Base-by-base conservation (phyloP, 2,329 filamentous ascomycete species). In the Annulohypoxylon truncatum region DNA sequence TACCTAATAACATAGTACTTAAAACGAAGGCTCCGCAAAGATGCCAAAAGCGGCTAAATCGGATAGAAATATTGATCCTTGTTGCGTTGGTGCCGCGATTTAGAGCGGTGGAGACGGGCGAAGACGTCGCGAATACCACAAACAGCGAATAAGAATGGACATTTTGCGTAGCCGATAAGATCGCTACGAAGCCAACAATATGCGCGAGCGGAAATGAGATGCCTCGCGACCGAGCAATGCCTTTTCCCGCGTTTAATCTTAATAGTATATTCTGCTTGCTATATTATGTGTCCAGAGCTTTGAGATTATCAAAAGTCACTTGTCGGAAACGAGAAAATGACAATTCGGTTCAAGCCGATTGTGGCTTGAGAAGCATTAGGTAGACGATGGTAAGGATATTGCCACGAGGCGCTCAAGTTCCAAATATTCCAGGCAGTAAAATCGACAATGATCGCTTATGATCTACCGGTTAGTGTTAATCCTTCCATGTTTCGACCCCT, bases 401-500 rank as follows among this genome's bases (percentile, higher is more conserved):
- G 64, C 31, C 24, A 51, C 53, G 58, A 62, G 57, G 61, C 61
- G 65, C 38, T 33, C 40, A 52, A 44, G 28, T 56, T 59, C 48
- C 20, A 62, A 35, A 54, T 31, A 28, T 52, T 40, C 38, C n/a
- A 26, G 26, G 35, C n/a, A 61, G 5, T 12, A 22, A 44, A 42
- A 46, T 24, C n/a, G 15, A 18, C 24, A 56, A 50, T 66, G 66
- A 68, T 66, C 62, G 62, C 59, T 68, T 62, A 64, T 47, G 68
- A 70, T 70, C 66, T 70, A 47, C 68, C 68, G 66, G 58, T 33
- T 65, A 64, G 61, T 44, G 67, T 48, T 66, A 59, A 70, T 70
- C 67, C 67, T 67, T 61, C 58, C 57, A 66, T 54, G 65, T 67
- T 67, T 69, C 64, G 55, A 67, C 57, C 70, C 70, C 54, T 70